Evolutionary conservation across 805 yeast genomes (phyloP).

Genomic region (Hemisphaericaspora nanyangensis): DNA sequence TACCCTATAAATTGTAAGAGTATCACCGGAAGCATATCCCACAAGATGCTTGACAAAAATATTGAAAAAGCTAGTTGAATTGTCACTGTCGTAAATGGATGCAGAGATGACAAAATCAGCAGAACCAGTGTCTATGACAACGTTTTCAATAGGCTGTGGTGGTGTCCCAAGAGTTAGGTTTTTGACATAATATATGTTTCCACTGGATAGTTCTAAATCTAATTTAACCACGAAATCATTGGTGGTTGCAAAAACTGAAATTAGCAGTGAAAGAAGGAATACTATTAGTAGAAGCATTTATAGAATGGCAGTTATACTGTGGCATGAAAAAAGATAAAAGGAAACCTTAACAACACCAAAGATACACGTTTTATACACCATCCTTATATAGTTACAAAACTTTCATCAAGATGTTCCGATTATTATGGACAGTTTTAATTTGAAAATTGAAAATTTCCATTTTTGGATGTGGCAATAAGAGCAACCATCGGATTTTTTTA

Average conservation of each 20-base stretch:
- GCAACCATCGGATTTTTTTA: too few species aligned
- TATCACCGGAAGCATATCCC: not conserved
- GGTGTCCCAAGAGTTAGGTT: constrained; percentile 13
- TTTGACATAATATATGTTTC: constrained; percentile 9
- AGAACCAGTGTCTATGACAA: constrained; percentile 13
- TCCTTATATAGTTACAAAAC: too few species aligned
- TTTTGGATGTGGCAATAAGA: too few species aligned
- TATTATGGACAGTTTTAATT: too few species aligned
- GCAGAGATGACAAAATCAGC: constrained; percentile 10
- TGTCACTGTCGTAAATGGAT: not conserved
- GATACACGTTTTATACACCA: too few species aligned
- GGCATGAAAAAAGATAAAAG: too few species aligned
- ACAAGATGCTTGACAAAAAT: constrained; percentile 1
- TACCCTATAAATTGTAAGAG: not conserved
- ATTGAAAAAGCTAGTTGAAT: constrained; percentile 9
- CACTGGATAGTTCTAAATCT: constrained; percentile 1
- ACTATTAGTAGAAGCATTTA: too few species aligned
- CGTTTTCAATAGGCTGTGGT: constrained; percentile 6
- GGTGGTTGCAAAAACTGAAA: not conserved
- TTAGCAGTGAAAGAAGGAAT: too few species aligned
- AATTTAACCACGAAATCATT: not conserved
- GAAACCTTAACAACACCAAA: too few species aligned
- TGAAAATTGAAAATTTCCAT: too few species aligned
- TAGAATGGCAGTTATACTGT: too few species aligned
- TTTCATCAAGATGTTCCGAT: too few species aligned